Percentiles rank a stretch among this genome's conserved stretches.
Evolutionary conservation across 495 filamentous ascomycete genomes (phyloP).

Genomic region (Tuber borchii): DNA sequence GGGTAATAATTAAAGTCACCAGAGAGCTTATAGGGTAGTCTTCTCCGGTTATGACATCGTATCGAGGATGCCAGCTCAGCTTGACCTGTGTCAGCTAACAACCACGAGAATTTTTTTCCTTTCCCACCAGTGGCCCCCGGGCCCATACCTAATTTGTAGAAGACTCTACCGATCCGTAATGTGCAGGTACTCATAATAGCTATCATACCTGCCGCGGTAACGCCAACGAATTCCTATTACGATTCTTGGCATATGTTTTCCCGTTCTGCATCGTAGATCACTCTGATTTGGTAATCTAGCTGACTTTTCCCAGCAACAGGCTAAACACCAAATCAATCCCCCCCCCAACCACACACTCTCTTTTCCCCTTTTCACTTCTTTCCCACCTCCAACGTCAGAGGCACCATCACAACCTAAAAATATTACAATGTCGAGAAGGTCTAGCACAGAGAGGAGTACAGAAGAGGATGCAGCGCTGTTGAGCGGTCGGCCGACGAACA

Average conservation of each 20-base stretch:
- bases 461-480: constrained; percentile 63
- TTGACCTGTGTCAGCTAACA: not conserved
- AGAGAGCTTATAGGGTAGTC: not conserved
- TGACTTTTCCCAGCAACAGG: too few species aligned
- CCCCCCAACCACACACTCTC: not conserved
- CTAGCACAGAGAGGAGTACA: constrained; percentile 17
- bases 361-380: not conserved
- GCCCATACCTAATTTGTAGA: not conserved
- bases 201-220: too few species aligned
- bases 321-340: not conserved
- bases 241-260: too few species aligned
- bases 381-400: not conserved
- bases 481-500: constrained; percentile 51
- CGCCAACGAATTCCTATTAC: too few species aligned
- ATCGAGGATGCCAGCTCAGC: not conserved
- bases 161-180: too few species aligned
- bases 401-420: constrained; percentile 22
- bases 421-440: constrained; percentile 19
- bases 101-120: not conserved
- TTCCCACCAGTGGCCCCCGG: not conserved
- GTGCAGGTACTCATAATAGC: too few species aligned
- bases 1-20: not conserved
- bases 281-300: too few species aligned
- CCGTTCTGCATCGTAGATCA: too few species aligned
- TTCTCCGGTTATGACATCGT: not conserved